phyloP scores from a whole-genome alignment of 2,329 filamentous ascomycete species.

The Teratosphaeria destructans region DNA sequence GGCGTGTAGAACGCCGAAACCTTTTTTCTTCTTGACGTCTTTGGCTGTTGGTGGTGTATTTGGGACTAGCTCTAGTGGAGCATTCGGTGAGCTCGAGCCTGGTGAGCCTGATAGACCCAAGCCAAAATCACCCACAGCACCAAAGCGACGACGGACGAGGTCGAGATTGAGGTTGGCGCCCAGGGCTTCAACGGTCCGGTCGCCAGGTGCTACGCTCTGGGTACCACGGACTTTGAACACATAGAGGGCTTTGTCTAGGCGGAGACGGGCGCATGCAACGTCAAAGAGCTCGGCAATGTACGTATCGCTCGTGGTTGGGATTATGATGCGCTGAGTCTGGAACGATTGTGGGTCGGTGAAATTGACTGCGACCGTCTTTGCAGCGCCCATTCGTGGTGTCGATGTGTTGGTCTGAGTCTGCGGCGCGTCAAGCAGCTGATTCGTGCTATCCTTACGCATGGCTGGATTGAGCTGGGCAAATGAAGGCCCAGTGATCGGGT shows the following conservation, averaged over 20 bases:
- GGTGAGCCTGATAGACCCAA: constrained; percentile 60
- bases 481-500: constrained; percentile 41
- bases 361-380: constrained; percentile 53
- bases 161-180: constrained; percentile 67
- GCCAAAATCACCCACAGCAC: constrained; percentile 53
- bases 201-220: constrained; percentile 62
- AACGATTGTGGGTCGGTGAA: constrained; percentile 57
- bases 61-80: constrained; percentile 46
- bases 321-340: constrained; percentile 57
- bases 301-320: constrained; percentile 71
- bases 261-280: constrained; percentile 63
- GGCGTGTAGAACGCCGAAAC: constrained; percentile 43
- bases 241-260: constrained; percentile 68
- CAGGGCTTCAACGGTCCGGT: constrained; percentile 69
- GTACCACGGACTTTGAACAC: constrained; percentile 68
- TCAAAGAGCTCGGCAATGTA: constrained; percentile 77
- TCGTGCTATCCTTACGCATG: constrained; percentile 32
- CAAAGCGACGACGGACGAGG: constrained; percentile 63
- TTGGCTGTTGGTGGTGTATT: constrained; percentile 26
- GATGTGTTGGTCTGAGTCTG: constrained; percentile 33
- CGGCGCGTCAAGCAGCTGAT: constrained; percentile 32
- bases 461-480: constrained; percentile 31
- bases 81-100: constrained; percentile 59
- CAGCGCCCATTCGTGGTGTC: constrained; percentile 35
- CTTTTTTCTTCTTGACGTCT: constrained; percentile 19